phyloP scores from a whole-genome alignment of 2,329 filamentous ascomycete genomes.

The Trichoderma polysporum region DNA sequence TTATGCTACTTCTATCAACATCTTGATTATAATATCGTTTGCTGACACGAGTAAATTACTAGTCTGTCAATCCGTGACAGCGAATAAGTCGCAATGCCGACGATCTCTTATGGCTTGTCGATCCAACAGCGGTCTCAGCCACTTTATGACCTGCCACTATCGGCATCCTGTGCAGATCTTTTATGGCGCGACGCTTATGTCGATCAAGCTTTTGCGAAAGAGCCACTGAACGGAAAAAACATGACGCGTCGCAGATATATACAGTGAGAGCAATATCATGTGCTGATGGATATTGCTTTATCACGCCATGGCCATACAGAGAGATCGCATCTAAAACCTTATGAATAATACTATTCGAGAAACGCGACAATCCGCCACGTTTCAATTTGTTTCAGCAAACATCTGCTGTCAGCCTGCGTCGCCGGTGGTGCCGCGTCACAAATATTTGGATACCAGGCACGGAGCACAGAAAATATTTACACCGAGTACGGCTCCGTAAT shows the following conservation, averaged over 20 bases:
- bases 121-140: neutral
- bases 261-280: neutral
- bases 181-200: neutral
- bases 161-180: slow-evolving; percentile 5
- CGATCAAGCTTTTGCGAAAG: slow-evolving; percentile 1
- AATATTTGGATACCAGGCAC: neutral
- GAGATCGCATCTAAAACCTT: neutral
- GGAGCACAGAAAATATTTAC: neutral
- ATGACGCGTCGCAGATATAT: neutral
- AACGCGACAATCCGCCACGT: neutral
- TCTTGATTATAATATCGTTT: neutral
- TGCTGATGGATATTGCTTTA: neutral
- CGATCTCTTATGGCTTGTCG: neutral
- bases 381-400: neutral
- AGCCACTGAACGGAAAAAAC: neutral
- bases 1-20: neutral
- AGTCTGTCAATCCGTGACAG: neutral
- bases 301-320: neutral
- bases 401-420: neutral
- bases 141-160: neutral
- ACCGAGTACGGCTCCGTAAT: slow-evolving; percentile 4
- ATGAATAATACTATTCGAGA: neutral
- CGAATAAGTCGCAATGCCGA: neutral
- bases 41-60: neutral
- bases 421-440: neutral